Evolutionary conservation across 805 yeast genomes (phyloP), one percentile per base, ranked within the genome.

Genomic region (Starmerella floricola): DNA sequence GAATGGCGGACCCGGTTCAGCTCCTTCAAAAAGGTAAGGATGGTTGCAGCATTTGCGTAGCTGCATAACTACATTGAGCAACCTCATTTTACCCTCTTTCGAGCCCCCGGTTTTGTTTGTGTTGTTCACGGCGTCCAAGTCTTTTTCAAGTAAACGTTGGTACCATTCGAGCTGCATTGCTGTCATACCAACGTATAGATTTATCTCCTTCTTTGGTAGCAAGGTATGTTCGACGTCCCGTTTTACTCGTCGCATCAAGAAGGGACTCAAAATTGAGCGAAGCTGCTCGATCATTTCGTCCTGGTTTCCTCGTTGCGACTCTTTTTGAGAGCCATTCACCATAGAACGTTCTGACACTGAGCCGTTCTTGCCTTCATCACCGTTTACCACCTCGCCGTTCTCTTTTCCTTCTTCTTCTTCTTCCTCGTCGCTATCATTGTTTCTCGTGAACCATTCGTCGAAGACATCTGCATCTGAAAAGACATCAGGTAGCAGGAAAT

Each of bases 1-100:
- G 57, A 71, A 88, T 0, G 97, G 97, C 1, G 97, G 97, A 8
- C 97, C 97, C 0, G 96, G 97, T 60, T 87, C 97, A 0, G 97
- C 98, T n/a, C 97, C 96, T 58, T 88, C 96, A 57, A 91, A 91
- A 39, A 88, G 64, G 61, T 91, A 88, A 0, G 97, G 97, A 61
- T 91, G 98, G 58, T 91, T 88, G 60, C 97, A 91, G 61, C 97
- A 88, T 62, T 88, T 88, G 53, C 97, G 71, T 45, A 88, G 68
- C 62, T 88, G 97, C 97, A 88, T 88, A 10, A 91, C 96, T 51
- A 88, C 88, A 56, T 88, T 88, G 41, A 91, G 67, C 42, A 91
- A 66, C 44, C 96, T 69, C 4, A 95, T 87, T 53, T 87, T 88
- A 17, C 60, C 57, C 59, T 91, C 97, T 11, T 44, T 34, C 13